Evolutionary conservation across 1,284 basidiomycete species (phyloP), one percentile per base, ranked within the genome.

Genomic region (Ustilago tritici): DNA sequence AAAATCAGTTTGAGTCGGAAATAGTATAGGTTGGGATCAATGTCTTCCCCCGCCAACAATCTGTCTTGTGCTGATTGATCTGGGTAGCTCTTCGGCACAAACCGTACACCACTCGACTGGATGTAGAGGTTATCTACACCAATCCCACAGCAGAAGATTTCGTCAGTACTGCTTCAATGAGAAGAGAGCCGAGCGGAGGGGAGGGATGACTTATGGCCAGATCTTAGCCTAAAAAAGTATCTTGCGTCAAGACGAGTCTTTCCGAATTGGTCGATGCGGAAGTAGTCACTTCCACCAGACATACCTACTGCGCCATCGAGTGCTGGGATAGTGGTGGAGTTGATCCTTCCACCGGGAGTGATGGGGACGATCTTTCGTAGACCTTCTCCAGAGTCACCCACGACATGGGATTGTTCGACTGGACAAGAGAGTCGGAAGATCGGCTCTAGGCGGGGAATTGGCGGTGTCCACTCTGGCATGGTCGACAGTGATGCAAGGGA

Each of bases 321-420:
- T 0, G 68, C 65, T 8, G 69, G 69, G 31, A 64, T 46, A 9
- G 40, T n/a, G 23, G 38, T 10, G 15, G 66, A 70, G 11, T 47
- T 43, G 23, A 75, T 70, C 31, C 8, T 34, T 10, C 72, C 72
- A 12, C 63, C 57, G 7, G 59, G 28, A 7, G 54, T 31, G 61
- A 75, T 75, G 36, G 73, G 69, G 4, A 71, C 73, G 41, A 76
- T 68, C 36, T 71, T 70, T 49, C 73, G 68, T 8, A 71, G 1
- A 4, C 73, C 69, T 55, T 76, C 69, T 19, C 73, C 69, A 0
- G 58, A 68, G 28, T 71, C 65, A 14, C 73, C 73, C 7, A 76
- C 40, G 14, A 38, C n/a, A 17, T 65, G 53, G 2, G 73, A n/a
- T 0, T 35, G 7, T 6, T 59, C 58, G 34, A 76, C 68, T 11